Base-by-base conservation (phyloP, 306 rosid species). In the Prunus armeniaca region DNA sequence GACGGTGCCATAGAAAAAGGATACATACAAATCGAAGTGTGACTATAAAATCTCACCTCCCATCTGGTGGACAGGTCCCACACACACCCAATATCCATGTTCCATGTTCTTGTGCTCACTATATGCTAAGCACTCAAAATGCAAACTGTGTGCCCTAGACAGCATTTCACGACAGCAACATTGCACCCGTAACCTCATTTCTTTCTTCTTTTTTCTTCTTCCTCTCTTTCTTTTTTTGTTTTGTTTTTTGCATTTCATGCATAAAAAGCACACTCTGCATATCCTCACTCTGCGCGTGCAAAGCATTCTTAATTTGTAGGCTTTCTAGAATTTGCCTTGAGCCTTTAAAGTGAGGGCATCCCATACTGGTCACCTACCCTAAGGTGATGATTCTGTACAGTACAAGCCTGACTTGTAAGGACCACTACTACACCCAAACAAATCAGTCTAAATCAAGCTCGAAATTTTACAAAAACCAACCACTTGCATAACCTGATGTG, bases 61-160 rank as follows among this genome's bases (percentile, higher is more conserved):
- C 61, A 22, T 28, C 34, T 76, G 68, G 76, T 66, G 76, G 85
- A 50, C 43, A 57, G 69, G 78, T 52, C 78, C 84, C 64, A 65
- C 73, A 10, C 41, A 17, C 72, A 69, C 65, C 84, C 67, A 77
- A 45, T 75, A 67, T 12, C 71, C 81, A 77, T 76, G 78, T 72
- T 75, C 69, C 77, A 76, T 60, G 79, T 61, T 76, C 43, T 45
- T 55, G 43, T 71, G 64, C 54, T 77, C 54, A 60, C 61, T 45
- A 22, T 25, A 63, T 60, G 24, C 46, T 72, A 41, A 62, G 73
- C 74, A 55, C 61, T 49, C 17, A 68, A 61, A 75, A 27, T 69
- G 74, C 60, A 27, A 76, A 72, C 25, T 22, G 2, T 51, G 71
- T 65, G 15, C 30, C 49, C 61, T 50, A 47, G 54, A 12, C 28